These are phyloP conservation scores for Aureobasidium leucospermi DNA, from an alignment of 2,329 filamentous ascomycete species.

Conservation along the genomic window DNA sequence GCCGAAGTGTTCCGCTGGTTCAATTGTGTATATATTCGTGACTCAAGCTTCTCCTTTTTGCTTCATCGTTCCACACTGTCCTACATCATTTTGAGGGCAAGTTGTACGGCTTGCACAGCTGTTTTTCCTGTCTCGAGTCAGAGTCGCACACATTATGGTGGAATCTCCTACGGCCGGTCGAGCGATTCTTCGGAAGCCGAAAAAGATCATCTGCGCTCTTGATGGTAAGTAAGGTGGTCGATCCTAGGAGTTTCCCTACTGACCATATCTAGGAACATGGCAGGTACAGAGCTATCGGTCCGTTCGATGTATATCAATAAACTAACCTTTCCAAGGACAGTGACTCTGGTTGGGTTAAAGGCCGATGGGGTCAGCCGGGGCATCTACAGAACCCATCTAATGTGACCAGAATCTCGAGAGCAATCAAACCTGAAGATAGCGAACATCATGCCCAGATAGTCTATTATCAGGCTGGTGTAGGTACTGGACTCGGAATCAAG, in stretches of 20 bases:
- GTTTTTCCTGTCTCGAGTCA: no score
- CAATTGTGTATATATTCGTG: neutral
- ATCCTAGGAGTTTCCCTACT: neutral
- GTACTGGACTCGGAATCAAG: conserved; percentile 28
- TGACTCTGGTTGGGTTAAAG: conserved; percentile 27
- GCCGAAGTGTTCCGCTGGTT: no score
- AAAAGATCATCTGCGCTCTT: conserved; percentile 10
- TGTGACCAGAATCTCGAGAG: conserved; percentile 29
- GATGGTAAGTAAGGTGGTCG: neutral
- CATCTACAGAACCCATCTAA: conserved; percentile 29
- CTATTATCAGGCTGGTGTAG: conserved; percentile 33
- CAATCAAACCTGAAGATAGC: conserved; percentile 27
- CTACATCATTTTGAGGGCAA: neutral
- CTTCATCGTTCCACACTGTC: neutral
- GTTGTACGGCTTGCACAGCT: no score
- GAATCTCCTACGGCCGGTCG: neutral
- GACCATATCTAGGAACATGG: conserved; percentile 24
- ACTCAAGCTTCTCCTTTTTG: neutral
- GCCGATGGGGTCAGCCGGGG: conserved; percentile 19
- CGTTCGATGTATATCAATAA: neutral
- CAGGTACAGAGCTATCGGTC: conserved; percentile 12
- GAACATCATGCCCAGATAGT: conserved; percentile 30
- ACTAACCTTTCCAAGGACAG: conserved; percentile 19
- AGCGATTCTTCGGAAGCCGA: conserved; percentile 9
- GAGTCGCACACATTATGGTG: neutral